A percentile compares a stretch with the other conserved stretches of the same genome.
Evolutionary conservation across 345 rosid species (phyloP).

Genomic region (Kernera saxatilis): DNA sequence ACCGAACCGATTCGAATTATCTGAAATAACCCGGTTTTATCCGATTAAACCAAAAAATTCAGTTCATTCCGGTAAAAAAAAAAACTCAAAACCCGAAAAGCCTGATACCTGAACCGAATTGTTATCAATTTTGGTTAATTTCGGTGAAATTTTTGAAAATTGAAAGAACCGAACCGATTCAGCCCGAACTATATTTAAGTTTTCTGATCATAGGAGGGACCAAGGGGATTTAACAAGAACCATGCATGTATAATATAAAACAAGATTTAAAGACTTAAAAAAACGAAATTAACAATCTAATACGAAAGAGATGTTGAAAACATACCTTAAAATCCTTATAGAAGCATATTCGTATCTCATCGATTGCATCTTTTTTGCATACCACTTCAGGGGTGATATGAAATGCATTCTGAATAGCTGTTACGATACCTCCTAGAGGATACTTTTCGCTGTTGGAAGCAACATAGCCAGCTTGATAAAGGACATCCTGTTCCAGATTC

Average conservation of each 20-base stretch:
- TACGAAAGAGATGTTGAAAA: conserved; percentile 7
- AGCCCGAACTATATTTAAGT: too few species aligned
- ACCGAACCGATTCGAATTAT: too few species aligned
- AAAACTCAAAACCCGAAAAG: too few species aligned
- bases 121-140: too few species aligned
- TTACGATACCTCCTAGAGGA: conserved; percentile 81
- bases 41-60: too few species aligned
- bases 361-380: conserved; percentile 64
- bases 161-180: too few species aligned
- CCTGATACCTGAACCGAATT: too few species aligned
- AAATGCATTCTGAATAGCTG: conserved; percentile 87
- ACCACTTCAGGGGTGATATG: conserved; percentile 58
- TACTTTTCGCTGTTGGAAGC: conserved; percentile 85
- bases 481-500: conserved; percentile 48
- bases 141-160: too few species aligned
- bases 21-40: too few species aligned
- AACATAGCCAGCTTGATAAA: conserved; percentile 78
- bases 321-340: conserved; percentile 80
- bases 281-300: conserved; percentile 6
- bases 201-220: neutral
- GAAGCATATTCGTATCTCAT: conserved; percentile 81
- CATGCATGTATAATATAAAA: neutral
- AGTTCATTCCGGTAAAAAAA: too few species aligned
- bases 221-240: neutral
- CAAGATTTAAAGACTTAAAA: neutral